Evolutionary conservation across 78 protist genomes (phyloP), one percentile per base, ranked within the genome.

Genomic region (Diacronema lutheri): DNA sequence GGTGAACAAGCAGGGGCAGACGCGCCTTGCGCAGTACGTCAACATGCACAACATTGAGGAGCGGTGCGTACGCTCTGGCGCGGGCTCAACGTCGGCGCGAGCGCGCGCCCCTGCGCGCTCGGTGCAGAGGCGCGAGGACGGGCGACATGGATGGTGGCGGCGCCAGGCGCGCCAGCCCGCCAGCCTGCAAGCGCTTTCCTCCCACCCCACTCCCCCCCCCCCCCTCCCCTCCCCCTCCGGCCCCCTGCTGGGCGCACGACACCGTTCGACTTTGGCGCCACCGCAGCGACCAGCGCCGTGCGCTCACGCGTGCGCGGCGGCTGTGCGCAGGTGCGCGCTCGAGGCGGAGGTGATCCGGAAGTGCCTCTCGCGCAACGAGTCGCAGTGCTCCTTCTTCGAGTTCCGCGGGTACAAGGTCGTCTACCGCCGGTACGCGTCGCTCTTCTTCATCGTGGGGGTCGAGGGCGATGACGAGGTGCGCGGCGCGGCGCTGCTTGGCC

Each of bases 1-100:
- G 21, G 98, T 95, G 20, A 97, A 97, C 88, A 96, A 94, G 73
- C 97, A 94, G 73, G 98, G 98, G 26, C 97, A 96, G 76, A 96
- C 98, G 23, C 90, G 99, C 46, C 89, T 97, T 23, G 86, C 98
- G 23, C 97, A 96, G 81, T 97, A 97, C 62, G 91, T 91, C 87
- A 83, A 92, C 9, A 58, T 71, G 46, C 58, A 89, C n/a, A 72
- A 91, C 38, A 92, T 93, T 35, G 82, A 85, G 0, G 93, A 95
- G 57, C 41, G 98, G 13, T 69, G 76, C 46, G n/a, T n/a, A n/a
- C n/a, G n/a, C n/a, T n/a, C n/a, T n/a, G n/a, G n/a, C n/a, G n/a
- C n/a, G n/a, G n/a, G n/a, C n/a, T n/a, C n/a, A n/a, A n/a, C n/a
- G n/a, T n/a, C n/a, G n/a, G n/a, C n/a, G n/a, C n/a, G n/a, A n/a